Evolutionary conservation across 352 stramenopile genomes (phyloP).

Genomic region (Aphanomyces astaci): DNA sequence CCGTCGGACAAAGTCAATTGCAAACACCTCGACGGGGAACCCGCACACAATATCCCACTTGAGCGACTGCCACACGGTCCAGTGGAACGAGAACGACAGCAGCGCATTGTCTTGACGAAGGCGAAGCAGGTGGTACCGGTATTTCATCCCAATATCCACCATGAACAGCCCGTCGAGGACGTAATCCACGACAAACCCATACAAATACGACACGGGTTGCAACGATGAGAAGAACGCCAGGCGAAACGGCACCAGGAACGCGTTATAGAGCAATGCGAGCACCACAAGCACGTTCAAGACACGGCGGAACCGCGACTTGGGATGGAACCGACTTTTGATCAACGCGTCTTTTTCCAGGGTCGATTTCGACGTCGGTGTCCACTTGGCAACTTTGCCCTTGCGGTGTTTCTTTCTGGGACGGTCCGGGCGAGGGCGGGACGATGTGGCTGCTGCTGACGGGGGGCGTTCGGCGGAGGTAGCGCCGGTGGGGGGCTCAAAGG

Average conservation of each 20-base stretch:
- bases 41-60: conserved; percentile 22
- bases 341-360: conserved; percentile 9
- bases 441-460: no score
- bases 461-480: no score
- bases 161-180: conserved; percentile 35
- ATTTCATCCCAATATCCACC: conserved; percentile 33
- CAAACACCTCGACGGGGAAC: conserved; percentile 13
- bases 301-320: conserved; percentile 26
- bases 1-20: not conserved
- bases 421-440: no score
- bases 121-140: conserved; percentile 3
- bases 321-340: conserved; percentile 16
- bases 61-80: not conserved
- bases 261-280: conserved; percentile 36
- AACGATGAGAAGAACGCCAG: conserved; percentile 31
- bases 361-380: not conserved
- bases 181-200: conserved; percentile 31
- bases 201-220: conserved; percentile 16
- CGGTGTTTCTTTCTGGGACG: not conserved
- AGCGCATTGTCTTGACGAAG: not conserved
- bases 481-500: not conserved
- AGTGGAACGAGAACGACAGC: not conserved
- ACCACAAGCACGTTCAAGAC: conserved; percentile 35
- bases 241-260: conserved; percentile 36
- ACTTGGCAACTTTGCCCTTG: not conserved